phyloP scores from a whole-genome alignment of 257 asterid species.

The Rhazya stricta region DNA sequence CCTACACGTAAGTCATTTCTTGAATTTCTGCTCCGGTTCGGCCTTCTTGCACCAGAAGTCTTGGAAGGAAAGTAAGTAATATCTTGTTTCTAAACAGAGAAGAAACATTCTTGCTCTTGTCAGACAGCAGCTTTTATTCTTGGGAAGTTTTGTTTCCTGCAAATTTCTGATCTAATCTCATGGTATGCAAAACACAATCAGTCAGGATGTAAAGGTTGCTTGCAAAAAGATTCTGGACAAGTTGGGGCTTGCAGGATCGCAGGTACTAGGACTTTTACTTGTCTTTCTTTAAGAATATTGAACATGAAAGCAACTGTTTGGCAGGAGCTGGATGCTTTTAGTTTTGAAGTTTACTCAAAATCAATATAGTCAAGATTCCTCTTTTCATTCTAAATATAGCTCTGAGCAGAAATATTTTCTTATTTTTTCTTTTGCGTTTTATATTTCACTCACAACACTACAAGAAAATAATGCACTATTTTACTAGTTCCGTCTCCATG shows the following conservation, averaged over 20 bases:
- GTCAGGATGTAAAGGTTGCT: conserved; percentile 67
- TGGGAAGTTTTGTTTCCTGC: conserved; percentile 12
- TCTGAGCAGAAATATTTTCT: not conserved
- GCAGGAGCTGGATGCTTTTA: not conserved
- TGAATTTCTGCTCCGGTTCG: conserved; percentile 82
- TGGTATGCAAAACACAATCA: conserved; percentile 25
- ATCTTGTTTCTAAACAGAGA: conserved; percentile 3
- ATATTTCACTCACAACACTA: not conserved
- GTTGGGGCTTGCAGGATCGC: conserved; percentile 75
- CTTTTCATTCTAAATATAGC: not conserved
- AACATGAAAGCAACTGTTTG: not conserved
- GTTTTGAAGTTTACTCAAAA: not conserved
- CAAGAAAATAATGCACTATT: not conserved
- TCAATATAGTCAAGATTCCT: not conserved
- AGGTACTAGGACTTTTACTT: conserved; percentile 46
- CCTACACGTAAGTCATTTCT: conserved; percentile 92
- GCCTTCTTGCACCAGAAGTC: conserved; percentile 83
- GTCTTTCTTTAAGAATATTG: conserved; percentile 1
- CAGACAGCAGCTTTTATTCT: not conserved
- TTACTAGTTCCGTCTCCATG: not conserved
- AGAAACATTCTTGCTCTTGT: not conserved
- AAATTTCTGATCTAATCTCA: conserved; percentile 20
- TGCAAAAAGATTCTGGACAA: conserved; percentile 82
- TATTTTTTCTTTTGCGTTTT: not conserved
- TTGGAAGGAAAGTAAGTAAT: conserved; percentile 79